Evolutionary conservation across 208 protist genomes (phyloP).

Genomic region (Wallacemonas sp.): DNA sequence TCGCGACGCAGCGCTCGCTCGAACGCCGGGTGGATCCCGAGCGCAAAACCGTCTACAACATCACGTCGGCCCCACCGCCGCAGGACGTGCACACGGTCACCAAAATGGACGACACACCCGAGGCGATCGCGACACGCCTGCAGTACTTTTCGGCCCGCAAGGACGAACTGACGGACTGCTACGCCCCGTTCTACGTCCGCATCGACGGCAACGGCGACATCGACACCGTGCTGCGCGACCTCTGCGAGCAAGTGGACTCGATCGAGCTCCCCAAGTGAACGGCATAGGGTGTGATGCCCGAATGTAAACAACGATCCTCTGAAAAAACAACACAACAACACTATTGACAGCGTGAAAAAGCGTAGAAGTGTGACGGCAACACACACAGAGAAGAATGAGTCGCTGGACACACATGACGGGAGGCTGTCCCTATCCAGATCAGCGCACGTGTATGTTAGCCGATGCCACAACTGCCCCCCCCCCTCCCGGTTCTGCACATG

Average conservation of each 20-base stretch:
- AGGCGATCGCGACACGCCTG: slow-evolving; percentile 36
- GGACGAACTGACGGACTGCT: slow-evolving; percentile 61
- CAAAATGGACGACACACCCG: slow-evolving; percentile 34
- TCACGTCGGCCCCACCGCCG: slow-evolving; percentile 18
- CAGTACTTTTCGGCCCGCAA: slow-evolving; percentile 48
- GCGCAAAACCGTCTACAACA: slow-evolving; percentile 28
- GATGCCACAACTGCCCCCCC: neutral
- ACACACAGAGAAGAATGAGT: too few species aligned
- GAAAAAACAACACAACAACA: neutral
- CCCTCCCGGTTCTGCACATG: neutral
- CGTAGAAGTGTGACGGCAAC: too few species aligned
- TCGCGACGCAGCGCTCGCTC: slow-evolving; percentile 39
- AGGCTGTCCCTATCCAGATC: too few species aligned
- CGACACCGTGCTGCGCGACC: slow-evolving; percentile 45
- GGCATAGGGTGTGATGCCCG: neutral
- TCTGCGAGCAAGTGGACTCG: slow-evolving; percentile 49
- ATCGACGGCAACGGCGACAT: slow-evolving; percentile 37
- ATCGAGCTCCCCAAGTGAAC: slow-evolving; percentile 36
- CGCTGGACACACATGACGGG: too few species aligned
- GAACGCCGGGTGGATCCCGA: slow-evolving; percentile 22
- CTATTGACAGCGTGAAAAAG: too few species aligned
- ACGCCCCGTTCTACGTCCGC: slow-evolving; percentile 49
- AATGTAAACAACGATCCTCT: too few species aligned
- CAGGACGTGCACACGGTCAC: slow-evolving; percentile 14
- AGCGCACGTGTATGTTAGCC: too few species aligned